Percentiles rank a stretch among this genome's conserved stretches.
Evolutionary conservation across 1,139 yeast species (phyloP).

Genomic region (Pichia sp.): DNA sequence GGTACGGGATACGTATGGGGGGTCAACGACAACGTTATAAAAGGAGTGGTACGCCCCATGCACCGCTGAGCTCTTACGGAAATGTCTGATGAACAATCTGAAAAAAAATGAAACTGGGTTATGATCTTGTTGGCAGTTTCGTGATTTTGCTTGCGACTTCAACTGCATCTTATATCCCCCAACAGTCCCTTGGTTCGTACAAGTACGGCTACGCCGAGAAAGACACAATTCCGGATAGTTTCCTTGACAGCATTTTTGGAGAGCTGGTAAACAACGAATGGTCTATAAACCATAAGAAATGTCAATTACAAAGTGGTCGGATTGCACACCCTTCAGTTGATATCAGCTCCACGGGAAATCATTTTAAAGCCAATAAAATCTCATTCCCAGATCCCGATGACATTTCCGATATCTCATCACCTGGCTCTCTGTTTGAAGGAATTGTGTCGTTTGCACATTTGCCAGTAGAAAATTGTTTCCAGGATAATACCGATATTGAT

Average conservation of each 20-base stretch:
- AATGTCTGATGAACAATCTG: too few species aligned
- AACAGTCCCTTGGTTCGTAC: too few species aligned
- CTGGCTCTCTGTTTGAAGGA: slow-evolving; percentile 30
- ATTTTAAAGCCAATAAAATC: slow-evolving; percentile 13
- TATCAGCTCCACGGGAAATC: background rate
- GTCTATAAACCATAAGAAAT: slow-evolving; percentile 7
- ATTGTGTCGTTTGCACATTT: slow-evolving; percentile 40
- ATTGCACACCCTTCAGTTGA: background rate
- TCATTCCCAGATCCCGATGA: slow-evolving; percentile 26
- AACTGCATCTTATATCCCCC: too few species aligned
- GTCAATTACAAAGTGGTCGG: background rate
- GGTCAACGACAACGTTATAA: too few species aligned
- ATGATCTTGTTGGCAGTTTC: too few species aligned
- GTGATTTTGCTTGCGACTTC: too few species aligned
- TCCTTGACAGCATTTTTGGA: slow-evolving; percentile 28
- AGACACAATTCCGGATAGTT: slow-evolving; percentile 9
- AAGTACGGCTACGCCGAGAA: background rate
- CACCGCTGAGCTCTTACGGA: too few species aligned
- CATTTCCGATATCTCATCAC: slow-evolving; percentile 19
- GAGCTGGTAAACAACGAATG: slow-evolving; percentile 13
- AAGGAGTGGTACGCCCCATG: too few species aligned
- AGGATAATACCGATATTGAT: slow-evolving; percentile 25
- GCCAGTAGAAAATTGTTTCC: slow-evolving; percentile 33
- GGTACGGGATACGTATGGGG: too few species aligned
- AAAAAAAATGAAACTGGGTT: too few species aligned